phyloP scores from a whole-genome alignment of 441 rosid genomes.

The Sinapis alba region DNA sequence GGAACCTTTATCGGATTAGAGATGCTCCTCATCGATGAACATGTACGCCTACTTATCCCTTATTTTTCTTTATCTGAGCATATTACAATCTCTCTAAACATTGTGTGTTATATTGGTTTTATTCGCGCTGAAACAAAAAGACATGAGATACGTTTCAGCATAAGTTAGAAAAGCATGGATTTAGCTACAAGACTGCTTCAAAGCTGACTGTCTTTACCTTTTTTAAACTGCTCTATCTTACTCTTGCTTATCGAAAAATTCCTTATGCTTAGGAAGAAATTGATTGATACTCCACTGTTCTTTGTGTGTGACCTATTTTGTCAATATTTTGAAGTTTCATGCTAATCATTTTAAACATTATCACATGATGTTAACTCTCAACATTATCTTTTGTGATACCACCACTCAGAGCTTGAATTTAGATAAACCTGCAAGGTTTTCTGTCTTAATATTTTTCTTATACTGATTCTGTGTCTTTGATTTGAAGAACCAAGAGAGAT shows the following conservation, averaged over 20 bases:
- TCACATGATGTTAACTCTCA: constrained; percentile 16
- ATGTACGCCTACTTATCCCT: not conserved
- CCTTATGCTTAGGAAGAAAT: constrained; percentile 78
- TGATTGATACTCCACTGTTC: constrained; percentile 81
- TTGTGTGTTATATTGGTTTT: not conserved
- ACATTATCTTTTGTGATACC: not conserved
- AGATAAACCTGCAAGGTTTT: not conserved
- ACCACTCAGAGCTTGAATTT: not conserved
- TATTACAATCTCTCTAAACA: not conserved
- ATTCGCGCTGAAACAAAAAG: not conserved
- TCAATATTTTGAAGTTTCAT: constrained; percentile 3
- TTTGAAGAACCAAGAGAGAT: constrained; percentile 92
- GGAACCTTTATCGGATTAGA: not conserved
- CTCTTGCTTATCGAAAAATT: constrained; percentile 59
- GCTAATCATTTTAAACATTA: constrained; percentile 2
- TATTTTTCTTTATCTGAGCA: not conserved
- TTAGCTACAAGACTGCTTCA: constrained; percentile 72
- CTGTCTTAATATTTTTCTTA: not conserved
- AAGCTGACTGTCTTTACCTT: constrained; percentile 48
- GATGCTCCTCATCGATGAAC: not conserved
- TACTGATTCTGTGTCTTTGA: not conserved
- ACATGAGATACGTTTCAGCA: constrained; percentile 21
- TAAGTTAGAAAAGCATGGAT: constrained; percentile 85
- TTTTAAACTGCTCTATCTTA: constrained; percentile 44
- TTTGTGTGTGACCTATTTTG: constrained; percentile 66